phyloP scores from a whole-genome alignment of 2,329 filamentous ascomycete genomes.

The Claviceps sp. region DNA sequence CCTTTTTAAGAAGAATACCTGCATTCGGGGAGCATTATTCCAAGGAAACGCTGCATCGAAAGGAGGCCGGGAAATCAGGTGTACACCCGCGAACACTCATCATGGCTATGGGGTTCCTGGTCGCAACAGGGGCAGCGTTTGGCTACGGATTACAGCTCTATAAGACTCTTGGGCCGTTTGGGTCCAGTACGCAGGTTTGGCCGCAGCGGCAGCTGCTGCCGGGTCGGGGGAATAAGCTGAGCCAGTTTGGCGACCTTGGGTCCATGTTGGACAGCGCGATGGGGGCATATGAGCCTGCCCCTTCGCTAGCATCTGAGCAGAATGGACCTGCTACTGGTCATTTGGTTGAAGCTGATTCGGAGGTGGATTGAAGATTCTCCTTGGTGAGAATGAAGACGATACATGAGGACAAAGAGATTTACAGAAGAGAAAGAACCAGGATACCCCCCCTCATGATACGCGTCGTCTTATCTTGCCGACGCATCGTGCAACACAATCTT shows the following conservation, averaged over 20 bases:
- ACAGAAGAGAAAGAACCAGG: not conserved
- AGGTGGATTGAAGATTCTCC: slow-evolving; percentile 16
- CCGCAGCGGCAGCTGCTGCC: slow-evolving; percentile 16
- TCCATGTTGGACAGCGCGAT: slow-evolving; percentile 27
- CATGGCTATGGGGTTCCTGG: slow-evolving; percentile 19
- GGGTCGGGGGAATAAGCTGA: slow-evolving; percentile 19
- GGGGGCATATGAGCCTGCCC: slow-evolving; percentile 12
- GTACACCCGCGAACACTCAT: slow-evolving; percentile 20
- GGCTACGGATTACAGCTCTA: slow-evolving; percentile 28
- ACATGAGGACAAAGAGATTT: not conserved
- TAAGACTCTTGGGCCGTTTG: slow-evolving; percentile 29
- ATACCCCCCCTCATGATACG: slow-evolving; percentile 5
- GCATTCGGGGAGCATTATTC: slow-evolving; percentile 22
- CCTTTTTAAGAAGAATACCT: slow-evolving; percentile 22
- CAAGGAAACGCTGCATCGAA: slow-evolving; percentile 22
- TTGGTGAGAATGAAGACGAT: not conserved
- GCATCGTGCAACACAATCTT: too few species aligned
- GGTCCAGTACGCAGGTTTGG: slow-evolving; percentile 31
- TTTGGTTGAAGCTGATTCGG: slow-evolving; percentile 22
- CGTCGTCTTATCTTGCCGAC: not conserved
- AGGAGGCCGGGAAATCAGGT: slow-evolving; percentile 19
- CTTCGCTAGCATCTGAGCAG: slow-evolving; percentile 5
- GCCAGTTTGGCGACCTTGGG: slow-evolving; percentile 33
- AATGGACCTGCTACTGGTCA: slow-evolving; percentile 11
- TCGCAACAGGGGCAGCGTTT: slow-evolving; percentile 22